A percentile compares a stretch with the other conserved stretches of the same genome.
Evolutionary conservation across 441 rosid genomes (phyloP).

Genomic region (Syzygium syzygioides): DNA sequence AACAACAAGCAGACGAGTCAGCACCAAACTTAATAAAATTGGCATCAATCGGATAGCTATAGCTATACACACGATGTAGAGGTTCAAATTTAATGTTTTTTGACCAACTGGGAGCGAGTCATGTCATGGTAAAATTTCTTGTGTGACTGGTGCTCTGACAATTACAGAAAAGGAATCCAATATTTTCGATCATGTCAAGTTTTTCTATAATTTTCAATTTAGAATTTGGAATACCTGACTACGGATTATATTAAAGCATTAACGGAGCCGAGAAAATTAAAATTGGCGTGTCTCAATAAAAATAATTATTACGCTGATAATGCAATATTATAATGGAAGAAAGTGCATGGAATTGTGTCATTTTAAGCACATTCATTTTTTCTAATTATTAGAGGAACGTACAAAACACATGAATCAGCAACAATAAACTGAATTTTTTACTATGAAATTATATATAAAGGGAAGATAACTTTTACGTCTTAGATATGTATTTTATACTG

Average conservation of each 20-base stretch:
- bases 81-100: background rate
- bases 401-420: background rate
- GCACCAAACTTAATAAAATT: background rate
- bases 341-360: background rate
- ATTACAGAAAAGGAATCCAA: background rate
- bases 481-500: background rate
- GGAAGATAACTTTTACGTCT: background rate
- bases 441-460: background rate
- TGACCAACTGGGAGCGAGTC: background rate
- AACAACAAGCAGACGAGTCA: background rate
- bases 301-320: background rate
- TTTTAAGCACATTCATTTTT: background rate
- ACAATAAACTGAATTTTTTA: background rate
- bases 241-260: background rate
- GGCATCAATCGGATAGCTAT: background rate
- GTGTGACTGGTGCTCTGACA: background rate
- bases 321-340: background rate
- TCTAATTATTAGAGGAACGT: background rate
- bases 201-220: background rate
- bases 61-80: background rate
- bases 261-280: background rate
- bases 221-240: background rate
- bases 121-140: background rate
- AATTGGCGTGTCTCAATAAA: background rate
- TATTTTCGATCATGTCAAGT: background rate